Evolutionary conservation across 768 basidiomycete genomes (phyloP).

Genomic region (Cystobasidium tubakii): DNA sequence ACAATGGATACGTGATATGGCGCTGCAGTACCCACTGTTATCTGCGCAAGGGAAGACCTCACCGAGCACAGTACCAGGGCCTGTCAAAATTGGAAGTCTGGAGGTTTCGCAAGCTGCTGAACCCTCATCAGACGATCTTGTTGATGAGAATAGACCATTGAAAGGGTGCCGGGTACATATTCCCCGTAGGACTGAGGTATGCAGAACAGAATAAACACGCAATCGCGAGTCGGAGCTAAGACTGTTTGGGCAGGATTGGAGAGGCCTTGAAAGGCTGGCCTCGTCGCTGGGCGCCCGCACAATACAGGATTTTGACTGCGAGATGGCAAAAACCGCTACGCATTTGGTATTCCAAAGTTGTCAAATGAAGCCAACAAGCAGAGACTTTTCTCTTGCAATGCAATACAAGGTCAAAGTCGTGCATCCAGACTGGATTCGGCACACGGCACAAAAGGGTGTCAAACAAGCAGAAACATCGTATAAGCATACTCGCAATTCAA

Average conservation of each 20-base stretch:
- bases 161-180: not conserved
- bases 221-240: not conserved
- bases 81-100: not conserved
- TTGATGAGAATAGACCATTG: not conserved
- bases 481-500: slow-evolving; percentile 28
- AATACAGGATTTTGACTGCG: not conserved
- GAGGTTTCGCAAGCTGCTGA: not conserved
- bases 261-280: not conserved
- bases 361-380: not conserved
- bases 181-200: not conserved
- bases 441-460: not conserved
- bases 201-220: not conserved
- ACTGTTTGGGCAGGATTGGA: not conserved
- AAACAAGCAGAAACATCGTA: slow-evolving; percentile 25
- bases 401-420: slow-evolving; percentile 11
- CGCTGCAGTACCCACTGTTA: not conserved
- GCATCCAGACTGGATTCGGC: slow-evolving; percentile 32
- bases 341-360: slow-evolving; percentile 24
- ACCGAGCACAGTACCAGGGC: not conserved
- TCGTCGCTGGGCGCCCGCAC: not conserved
- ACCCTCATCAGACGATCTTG: not conserved
- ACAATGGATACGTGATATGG: slow-evolving; percentile 10
- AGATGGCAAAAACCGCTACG: slow-evolving; percentile 21
- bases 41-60: not conserved
- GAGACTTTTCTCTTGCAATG: slow-evolving; percentile 19